phyloP scores from a whole-genome alignment of 23 red algal species.

The Gracilaria gracilis region DNA sequence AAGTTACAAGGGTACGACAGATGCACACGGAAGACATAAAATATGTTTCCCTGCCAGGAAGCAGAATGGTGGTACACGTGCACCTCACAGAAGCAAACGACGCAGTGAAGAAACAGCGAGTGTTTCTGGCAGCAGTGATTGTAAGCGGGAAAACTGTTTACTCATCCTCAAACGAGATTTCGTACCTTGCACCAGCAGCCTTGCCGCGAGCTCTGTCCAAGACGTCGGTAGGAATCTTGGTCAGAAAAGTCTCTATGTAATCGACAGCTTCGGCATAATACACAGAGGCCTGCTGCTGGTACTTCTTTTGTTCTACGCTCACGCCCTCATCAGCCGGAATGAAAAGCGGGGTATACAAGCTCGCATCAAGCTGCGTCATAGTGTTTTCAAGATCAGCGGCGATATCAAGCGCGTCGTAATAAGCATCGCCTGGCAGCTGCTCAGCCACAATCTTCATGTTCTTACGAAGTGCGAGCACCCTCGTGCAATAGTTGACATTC shows the following conservation, averaged over 20 bases:
- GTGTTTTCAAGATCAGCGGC: constrained; percentile 78
- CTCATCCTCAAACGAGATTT: constrained; percentile 58
- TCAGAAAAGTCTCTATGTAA: constrained; percentile 60
- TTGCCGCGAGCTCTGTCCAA: constrained; percentile 29
- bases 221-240: constrained; percentile 31
- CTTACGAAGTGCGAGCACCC: constrained; percentile 82
- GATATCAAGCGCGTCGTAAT: constrained; percentile 75
- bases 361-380: constrained; percentile 94
- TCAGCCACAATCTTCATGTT: constrained; percentile 70
- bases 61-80: neutral
- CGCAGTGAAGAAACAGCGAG: constrained; percentile 26
- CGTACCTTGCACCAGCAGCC: constrained; percentile 48
- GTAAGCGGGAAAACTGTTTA: neutral
- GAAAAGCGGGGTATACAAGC: constrained; percentile 93
- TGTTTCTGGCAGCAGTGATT: neutral
- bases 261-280: constrained; percentile 27
- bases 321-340: constrained; percentile 88
- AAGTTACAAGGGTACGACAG: no score
- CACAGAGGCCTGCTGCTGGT: constrained; percentile 54
- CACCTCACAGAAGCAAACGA: neutral
- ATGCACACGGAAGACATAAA: no score
- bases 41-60: neutral
- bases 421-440: constrained; percentile 55
- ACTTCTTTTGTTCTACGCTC: constrained; percentile 79
- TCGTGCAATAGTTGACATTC: constrained; percentile 97